These are phyloP conservation scores for Venturia nashicola DNA, from an alignment of 2,329 filamentous ascomycete genomes.

Conservation along the genomic window DNA sequence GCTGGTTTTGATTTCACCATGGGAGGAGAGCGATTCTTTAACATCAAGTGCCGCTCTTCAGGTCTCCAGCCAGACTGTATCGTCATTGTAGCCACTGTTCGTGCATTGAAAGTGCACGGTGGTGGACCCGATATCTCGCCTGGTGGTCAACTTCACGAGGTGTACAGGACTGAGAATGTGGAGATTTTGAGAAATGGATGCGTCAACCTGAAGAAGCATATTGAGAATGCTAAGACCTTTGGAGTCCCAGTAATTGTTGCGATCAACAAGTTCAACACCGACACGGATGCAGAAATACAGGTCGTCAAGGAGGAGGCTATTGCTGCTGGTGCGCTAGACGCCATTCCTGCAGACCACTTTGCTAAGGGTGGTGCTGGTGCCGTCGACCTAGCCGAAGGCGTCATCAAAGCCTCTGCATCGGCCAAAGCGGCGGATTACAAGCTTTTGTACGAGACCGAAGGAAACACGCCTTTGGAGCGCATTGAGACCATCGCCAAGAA, in stretches of 20 bases:
- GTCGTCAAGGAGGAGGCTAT: conserved; percentile 85
- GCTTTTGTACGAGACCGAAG: conserved; percentile 68
- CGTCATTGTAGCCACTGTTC: conserved; percentile 88
- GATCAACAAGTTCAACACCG: conserved; percentile 92
- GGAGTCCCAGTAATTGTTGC: conserved; percentile 91
- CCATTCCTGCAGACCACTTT: conserved; percentile 92
- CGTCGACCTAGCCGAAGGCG: conserved; percentile 73
- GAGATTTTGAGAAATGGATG: conserved; percentile 84
- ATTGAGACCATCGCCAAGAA: conserved; percentile 82
- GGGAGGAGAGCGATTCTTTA: conserved; percentile 99
- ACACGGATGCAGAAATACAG: conserved; percentile 83
- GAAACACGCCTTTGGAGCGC: conserved; percentile 66
- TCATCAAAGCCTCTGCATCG: conserved; percentile 71
- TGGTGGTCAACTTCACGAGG: conserved; percentile 69
- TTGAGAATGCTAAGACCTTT: conserved; percentile 76
- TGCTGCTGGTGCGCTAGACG: conserved; percentile 84
- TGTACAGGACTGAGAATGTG: conserved; percentile 88
- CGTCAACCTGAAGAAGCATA: conserved; percentile 91
- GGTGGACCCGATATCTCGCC: conserved; percentile 89
- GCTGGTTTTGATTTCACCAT: conserved; percentile 99
- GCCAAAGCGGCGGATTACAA: conserved; percentile 65
- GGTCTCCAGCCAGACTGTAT: conserved; percentile 87
- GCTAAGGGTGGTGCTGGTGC: conserved; percentile 88
- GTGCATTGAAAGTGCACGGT: conserved; percentile 92
- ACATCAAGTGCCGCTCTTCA: conserved; percentile 97